Evolutionary conservation across 169 alveolate species (phyloP).

Genomic region (Cryptosporidium meleagridis): DNA sequence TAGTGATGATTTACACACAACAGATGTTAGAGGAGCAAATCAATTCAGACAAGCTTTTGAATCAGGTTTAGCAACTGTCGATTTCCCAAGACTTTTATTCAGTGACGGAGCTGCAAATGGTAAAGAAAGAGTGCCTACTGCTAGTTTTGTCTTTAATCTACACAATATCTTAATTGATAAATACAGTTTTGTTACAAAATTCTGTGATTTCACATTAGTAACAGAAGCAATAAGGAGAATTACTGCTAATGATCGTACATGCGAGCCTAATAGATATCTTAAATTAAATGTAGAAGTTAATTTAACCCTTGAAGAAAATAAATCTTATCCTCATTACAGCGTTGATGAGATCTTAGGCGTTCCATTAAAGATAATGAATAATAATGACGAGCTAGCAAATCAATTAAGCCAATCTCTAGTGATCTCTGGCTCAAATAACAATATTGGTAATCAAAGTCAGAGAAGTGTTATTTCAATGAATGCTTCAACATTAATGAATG

Average conservation of each 20-base stretch:
- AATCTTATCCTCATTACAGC: constrained; percentile 68
- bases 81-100: constrained; percentile 59
- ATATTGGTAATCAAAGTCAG: constrained; percentile 69
- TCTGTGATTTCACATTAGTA: constrained; percentile 62
- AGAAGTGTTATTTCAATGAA: constrained; percentile 50
- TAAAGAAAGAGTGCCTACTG: constrained; percentile 73
- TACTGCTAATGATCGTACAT: constrained; percentile 73
- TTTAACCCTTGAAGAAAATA: constrained; percentile 37
- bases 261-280: constrained; percentile 70
- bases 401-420: constrained; percentile 26
- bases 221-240: constrained; percentile 71
- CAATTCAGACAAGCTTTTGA: constrained; percentile 76
- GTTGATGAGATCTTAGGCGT: constrained; percentile 72
- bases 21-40: constrained; percentile 74
- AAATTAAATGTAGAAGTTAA: constrained; percentile 65
- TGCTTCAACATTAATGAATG: constrained; percentile 45
- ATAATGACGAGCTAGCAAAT: constrained; percentile 36
- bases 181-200: constrained; percentile 64
- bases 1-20: constrained; percentile 58
- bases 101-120: constrained; percentile 76
- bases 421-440: constrained; percentile 6
- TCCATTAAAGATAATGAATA: constrained; percentile 48
- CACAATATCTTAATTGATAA: constrained; percentile 62
- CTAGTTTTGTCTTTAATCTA: constrained; percentile 65
- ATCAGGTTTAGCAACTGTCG: constrained; percentile 73